Base-by-base conservation (phyloP, 1,139 yeast species). In the Entelexis paramagnoliae region DNA sequence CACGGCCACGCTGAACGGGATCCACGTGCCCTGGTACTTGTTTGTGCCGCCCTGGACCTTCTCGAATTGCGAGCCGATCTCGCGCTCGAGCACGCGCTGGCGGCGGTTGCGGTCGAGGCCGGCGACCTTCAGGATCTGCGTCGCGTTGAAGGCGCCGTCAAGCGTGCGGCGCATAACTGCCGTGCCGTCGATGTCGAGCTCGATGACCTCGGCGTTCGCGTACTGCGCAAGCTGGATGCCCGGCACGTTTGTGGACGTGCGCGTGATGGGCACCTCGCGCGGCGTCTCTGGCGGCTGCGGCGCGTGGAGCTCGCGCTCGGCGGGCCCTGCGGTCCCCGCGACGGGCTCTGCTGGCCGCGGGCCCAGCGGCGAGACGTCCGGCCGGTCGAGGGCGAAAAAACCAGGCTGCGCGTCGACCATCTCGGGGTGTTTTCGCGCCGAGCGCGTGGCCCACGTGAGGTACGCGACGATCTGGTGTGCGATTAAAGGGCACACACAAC, bases 31-130 rank as follows among this genome's bases (percentile, higher is more conserved):
- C 67, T 91, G 97, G 67, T 88, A 91, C 64, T 91, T 82, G 47
- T 97, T 97, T 61, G 88, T 89, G 2, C 97, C 97, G 58, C 97
- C 98, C 67, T 91, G 97, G 26, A 91, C 88, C 66, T 89, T 89
- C 63, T 89, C 96, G 66, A 87, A 96, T 14, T 73, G 69, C 2
- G 94, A 94, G 50, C 79, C 80, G 20, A 89, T 94, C 56, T 93
- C 96, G 62, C 84, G 81, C 64, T 91, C 97, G 61, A 89, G 75
- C 57, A 88, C 88, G 64, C 94, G 80, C 13, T 96, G 89, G 63
- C 97, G 73, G 65, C 84, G 87, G 2, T 96, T 95, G 67, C 89
- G 89, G 57, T 96, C 95, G 65, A 89, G 88, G 63, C 87, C 84
- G 50, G 97, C 96, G 48, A 93, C 89, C 66, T 91, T 89, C 55